Evolutionary conservation across 345 rosid species (phyloP), one percentile per base, ranked within the genome.

Genomic region (Diplotaxis tenuifolia): DNA sequence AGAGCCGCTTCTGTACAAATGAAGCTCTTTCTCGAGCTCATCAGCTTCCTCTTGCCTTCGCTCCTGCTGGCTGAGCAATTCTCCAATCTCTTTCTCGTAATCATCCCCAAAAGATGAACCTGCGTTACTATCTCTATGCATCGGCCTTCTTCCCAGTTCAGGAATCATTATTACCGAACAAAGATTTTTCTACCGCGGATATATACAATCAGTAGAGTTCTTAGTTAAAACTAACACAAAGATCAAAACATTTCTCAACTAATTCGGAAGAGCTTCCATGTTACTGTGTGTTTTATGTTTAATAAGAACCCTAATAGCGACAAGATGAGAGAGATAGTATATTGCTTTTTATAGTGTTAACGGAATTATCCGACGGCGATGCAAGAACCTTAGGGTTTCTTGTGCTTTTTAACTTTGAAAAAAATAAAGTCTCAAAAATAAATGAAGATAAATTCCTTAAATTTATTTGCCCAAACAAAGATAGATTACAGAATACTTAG

Each of bases 301-400:
- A 75, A 7, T 20, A 53, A 9, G 27, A 53, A 20, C 62, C 52
- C 79, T 55, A 36, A 63, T 61, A 53, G 61, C 20, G 71, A 59
- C 70, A 14, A 75, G 74, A 42, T 56, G 10, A 74, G 19, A 38
- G 67, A 69, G 34, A 28, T 14, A 36, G 47, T 16, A 42, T 32
- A 54, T 10, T 54, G 59, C 28, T 25, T 67, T 68, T 68, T 73
- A 60, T 78, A 63, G 70, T 67, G 65, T 73, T 42, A 74, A 86
- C 81, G 84, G 86, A 88, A 84, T 75, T 85, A 83, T 84, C 76
- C 78, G 93, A 90, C 96, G 96, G 96, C 95, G 89, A 85, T 85
- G 74, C 83, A 54, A 90, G 89, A 90, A 88, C 93, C 96, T 22
- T 86, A 87, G 86, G 96, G 96, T 89, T 61, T 89, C 87, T 89